Base-by-base conservation (phyloP, 306 rosid species). In the Malus sylvestris region DNA sequence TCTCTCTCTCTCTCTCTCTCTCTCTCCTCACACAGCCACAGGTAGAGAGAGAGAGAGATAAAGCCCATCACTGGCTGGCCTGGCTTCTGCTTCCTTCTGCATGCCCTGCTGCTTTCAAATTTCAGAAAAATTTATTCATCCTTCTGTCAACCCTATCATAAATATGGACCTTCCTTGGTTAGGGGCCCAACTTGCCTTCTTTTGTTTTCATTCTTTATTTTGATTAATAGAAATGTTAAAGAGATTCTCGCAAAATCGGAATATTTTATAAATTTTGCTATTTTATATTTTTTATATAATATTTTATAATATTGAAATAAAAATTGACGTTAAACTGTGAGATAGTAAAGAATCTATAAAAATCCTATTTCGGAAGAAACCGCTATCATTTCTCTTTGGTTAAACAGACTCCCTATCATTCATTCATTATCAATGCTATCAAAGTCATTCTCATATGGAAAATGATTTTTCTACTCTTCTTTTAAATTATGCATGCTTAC, bases 241-340 rank as follows among this genome's bases (percentile, higher is more conserved):
- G 0, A 35, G 2, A 6, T 0, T 35, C 40, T 35, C 40, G 40
- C 1, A 6, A 35, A 35, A 35, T 35, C 0, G 0, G 2, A 0
- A 6, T 2, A 6, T 6, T 35, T 35, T 35, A 35, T 35, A 35
- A 35, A 35, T 35, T 35, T 0, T 35, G 2, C 2, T 6, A 6
- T 6, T 35, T 35, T 0, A 1, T 35, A 0, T 35, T 35, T 35
- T 35, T 35, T 33, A 0, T 0, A 32, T 33, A 33, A 33, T 5
- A 33, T 33, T 33, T 5, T 35, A 6, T 6, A 6, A 35, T 35
- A 1, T 35, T 6, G 0, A 35, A 0, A 35, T 35, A 5, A 35
- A 0, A 35, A 35, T 35, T 35, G 0, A 6, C 8, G 40, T 35
- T 35, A 35, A 35, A 35, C 0, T 0, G 0, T 35, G 2, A 35